phyloP scores from a whole-genome alignment of 169 alveolate genomes.

The Cryptosporidium canis region DNA sequence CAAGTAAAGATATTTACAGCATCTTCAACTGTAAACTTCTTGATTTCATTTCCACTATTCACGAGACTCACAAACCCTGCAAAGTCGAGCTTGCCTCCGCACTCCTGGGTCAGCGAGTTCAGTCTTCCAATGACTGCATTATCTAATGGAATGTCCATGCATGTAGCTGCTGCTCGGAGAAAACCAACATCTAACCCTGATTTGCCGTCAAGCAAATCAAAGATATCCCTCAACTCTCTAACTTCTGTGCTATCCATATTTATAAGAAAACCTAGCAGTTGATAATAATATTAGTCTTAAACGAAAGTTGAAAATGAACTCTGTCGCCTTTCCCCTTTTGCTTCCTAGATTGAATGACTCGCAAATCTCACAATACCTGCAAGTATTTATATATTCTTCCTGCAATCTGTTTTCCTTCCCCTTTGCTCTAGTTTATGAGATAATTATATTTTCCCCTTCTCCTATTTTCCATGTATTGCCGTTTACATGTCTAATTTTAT shows the following conservation, averaged over 20 bases:
- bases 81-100: conserved; percentile 69
- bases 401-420: background rate
- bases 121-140: conserved; percentile 63
- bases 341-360: too few species aligned
- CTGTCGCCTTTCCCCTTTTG: background rate
- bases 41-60: conserved; percentile 49
- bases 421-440: background rate
- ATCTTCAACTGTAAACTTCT: conserved; percentile 58
- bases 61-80: conserved; percentile 70
- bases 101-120: conserved; percentile 58
- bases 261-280: background rate
- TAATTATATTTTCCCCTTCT: background rate
- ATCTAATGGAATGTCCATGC: conserved; percentile 70
- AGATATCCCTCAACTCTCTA: conserved; percentile 64
- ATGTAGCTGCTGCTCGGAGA: conserved; percentile 65
- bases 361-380: too few species aligned
- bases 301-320: background rate
- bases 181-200: conserved; percentile 68
- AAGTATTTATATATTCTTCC: too few species aligned
- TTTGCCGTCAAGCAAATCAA: conserved; percentile 63
- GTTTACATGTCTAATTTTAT: conserved; percentile 22
- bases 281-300: background rate
- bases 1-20: conserved; percentile 61
- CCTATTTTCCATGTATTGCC: conserved; percentile 16
- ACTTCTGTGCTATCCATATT: conserved; percentile 63